A percentile compares a stretch with the other conserved stretches of the same genome.
These are phyloP conservation scores for Geranium brycei DNA, from an alignment of 345 rosid species.

Conservation along the genomic window DNA sequence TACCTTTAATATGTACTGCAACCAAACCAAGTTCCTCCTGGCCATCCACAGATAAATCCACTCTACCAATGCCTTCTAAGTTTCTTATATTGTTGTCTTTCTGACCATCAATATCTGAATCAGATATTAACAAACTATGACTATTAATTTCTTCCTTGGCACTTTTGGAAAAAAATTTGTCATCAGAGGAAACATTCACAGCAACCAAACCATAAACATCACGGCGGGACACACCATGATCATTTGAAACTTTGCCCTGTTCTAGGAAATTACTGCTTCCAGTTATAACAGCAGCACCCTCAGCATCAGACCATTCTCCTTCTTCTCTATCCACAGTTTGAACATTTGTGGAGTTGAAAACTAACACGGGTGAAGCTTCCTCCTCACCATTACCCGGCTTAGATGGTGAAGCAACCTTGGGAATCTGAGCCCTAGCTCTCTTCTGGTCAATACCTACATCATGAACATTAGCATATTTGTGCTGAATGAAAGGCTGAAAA, in stretches of 20 bases:
- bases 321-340: slow-evolving; percentile 70
- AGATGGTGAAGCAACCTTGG: slow-evolving; percentile 19
- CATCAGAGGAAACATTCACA: slow-evolving; percentile 14
- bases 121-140: slow-evolving; percentile 15
- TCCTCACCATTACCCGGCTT: slow-evolving; percentile 22
- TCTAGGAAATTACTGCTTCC: slow-evolving; percentile 16
- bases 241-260: slow-evolving; percentile 26
- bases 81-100: slow-evolving; percentile 25
- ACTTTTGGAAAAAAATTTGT: slow-evolving; percentile 19
- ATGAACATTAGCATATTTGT: slow-evolving; percentile 17
- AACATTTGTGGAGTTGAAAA: slow-evolving; percentile 23
- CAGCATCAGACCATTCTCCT: slow-evolving; percentile 89
- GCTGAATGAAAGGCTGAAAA: slow-evolving; percentile 87
- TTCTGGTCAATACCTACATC: slow-evolving; percentile 31
- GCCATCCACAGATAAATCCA: slow-evolving; percentile 23
- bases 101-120: slow-evolving; percentile 26
- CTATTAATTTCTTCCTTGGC: slow-evolving; percentile 5
- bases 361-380: slow-evolving; percentile 18
- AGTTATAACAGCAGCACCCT: slow-evolving; percentile 21
- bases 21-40: slow-evolving; percentile 31
- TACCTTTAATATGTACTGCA: slow-evolving; percentile 55
- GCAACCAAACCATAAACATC: slow-evolving; percentile 10
- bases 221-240: slow-evolving; percentile 11
- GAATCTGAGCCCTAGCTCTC: slow-evolving; percentile 22
- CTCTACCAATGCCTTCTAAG: slow-evolving; percentile 37